A percentile compares a stretch with the other conserved stretches of the same genome.
Evolutionary conservation across 192 early-diverging fungal species (phyloP).

Genomic region (Ambispora gerdemannii): DNA sequence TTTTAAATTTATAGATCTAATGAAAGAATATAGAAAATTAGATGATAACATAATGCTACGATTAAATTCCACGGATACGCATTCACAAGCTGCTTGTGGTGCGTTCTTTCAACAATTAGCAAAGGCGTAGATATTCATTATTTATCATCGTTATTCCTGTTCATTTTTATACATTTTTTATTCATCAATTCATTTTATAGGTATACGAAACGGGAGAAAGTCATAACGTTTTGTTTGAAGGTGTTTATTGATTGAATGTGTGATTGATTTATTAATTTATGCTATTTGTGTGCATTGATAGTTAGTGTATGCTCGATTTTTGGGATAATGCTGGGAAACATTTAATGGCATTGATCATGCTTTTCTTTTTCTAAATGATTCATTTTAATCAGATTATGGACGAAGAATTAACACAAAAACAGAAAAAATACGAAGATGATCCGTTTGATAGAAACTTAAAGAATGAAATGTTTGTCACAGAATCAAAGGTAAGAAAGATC

Average conservation of each 20-base stretch:
- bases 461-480: constrained; percentile 10
- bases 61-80: constrained; percentile 71
- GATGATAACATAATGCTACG: constrained; percentile 80
- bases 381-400: constrained; percentile 40
- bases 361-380: too few species aligned
- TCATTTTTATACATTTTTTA: too few species aligned
- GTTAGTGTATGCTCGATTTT: too few species aligned
- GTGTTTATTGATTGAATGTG: constrained; percentile 35
- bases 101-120: constrained; percentile 64
- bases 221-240: constrained; percentile 64
- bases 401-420: constrained; percentile 37
- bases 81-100: constrained; percentile 55
- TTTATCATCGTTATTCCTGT: too few species aligned
- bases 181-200: too few species aligned
- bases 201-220: constrained; percentile 61
- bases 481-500: constrained; percentile 15
- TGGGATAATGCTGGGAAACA: too few species aligned
- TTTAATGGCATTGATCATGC: too few species aligned
- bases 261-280: not conserved
- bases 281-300: constrained; percentile 3
- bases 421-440: constrained; percentile 11
- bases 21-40: constrained; percentile 69
- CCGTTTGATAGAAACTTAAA: constrained; percentile 16
- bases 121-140: too few species aligned
- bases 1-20: constrained; percentile 45